phyloP scores from a whole-genome alignment of 345 rosid species.

The Clarkia xantiana region DNA sequence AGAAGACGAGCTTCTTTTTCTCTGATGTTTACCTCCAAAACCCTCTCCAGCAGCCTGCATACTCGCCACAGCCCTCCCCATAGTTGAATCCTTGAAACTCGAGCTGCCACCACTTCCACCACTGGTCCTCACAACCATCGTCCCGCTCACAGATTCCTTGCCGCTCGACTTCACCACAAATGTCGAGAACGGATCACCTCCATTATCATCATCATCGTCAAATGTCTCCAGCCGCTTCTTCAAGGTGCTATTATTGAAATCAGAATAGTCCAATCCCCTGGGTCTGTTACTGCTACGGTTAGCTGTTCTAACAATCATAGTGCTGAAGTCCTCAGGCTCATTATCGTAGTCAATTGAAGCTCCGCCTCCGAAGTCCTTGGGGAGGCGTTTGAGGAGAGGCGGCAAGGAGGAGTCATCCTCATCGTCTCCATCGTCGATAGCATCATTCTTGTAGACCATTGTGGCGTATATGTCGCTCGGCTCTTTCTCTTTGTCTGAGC shows the following conservation, averaged over 20 bases:
- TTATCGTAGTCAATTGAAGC: constrained; percentile 41
- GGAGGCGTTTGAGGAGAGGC: constrained; percentile 77
- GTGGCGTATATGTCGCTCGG: constrained; percentile 35
- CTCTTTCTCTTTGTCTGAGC: constrained; percentile 26
- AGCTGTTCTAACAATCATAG: constrained; percentile 55
- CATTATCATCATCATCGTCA: constrained; percentile 30
- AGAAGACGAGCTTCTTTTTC: constrained; percentile 21
- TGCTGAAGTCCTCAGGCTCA: constrained; percentile 46
- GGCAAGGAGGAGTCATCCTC: constrained; percentile 71
- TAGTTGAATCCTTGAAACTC: constrained; percentile 24
- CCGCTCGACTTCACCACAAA: constrained; percentile 63
- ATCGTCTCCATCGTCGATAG: constrained; percentile 23
- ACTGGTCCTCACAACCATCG: constrained; percentile 45
- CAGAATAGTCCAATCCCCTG: constrained; percentile 10
- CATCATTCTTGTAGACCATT: constrained; percentile 29
- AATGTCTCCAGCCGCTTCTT: constrained; percentile 20
- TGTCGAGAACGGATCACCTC: constrained; percentile 48
- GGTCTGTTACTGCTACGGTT: constrained; percentile 7
- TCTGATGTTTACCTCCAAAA: constrained; percentile 34
- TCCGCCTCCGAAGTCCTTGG: constrained; percentile 80
- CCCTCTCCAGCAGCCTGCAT: constrained; percentile 42
- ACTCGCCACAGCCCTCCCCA: constrained; percentile 52
- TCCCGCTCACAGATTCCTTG: constrained; percentile 26
- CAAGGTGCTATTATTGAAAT: constrained; percentile 12
- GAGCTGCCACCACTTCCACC: constrained; percentile 21